Conservation (phyloP, 306 rosid species). For the Hippophae tibetana region DNA sequence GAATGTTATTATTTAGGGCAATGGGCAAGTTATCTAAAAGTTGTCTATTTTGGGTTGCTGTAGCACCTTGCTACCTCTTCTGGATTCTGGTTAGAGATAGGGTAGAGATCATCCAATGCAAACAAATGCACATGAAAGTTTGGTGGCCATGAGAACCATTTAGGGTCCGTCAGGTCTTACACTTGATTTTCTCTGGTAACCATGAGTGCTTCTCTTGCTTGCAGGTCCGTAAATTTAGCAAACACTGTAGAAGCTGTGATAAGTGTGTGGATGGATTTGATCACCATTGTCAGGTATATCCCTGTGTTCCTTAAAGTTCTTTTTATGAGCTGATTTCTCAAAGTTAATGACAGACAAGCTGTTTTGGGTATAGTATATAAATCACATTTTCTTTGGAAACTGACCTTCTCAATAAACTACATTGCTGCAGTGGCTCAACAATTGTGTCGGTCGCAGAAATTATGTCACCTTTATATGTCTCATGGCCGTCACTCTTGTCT, state of each 20-base stretch:
- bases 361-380: slow-evolving; percentile 18
- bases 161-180: too few relatives aligned
- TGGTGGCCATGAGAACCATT: too few relatives aligned
- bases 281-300: slow-evolving; percentile 93
- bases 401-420: slow-evolving; percentile 24
- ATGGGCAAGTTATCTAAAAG: neutral
- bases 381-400: slow-evolving; percentile 10
- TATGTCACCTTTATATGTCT: slow-evolving; percentile 77
- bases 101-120: neutral
- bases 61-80: neutral
- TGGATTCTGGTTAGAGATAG: neutral
- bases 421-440: slow-evolving; percentile 94
- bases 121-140: neutral
- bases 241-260: slow-evolving; percentile 97
- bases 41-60: neutral
- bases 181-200: neutral
- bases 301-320: slow-evolving; percentile 17
- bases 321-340: slow-evolving; percentile 5
- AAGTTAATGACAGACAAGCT: neutral
- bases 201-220: slow-evolving; percentile 19
- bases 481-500: slow-evolving; percentile 78
- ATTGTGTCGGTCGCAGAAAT: slow-evolving; percentile 91
- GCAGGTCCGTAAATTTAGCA: slow-evolving; percentile 95
- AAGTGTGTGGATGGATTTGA: slow-evolving; percentile 96
- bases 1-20: neutral